Evolutionary conservation across 306 rosid species (phyloP).

Genomic region (Alnus glutinosa): DNA sequence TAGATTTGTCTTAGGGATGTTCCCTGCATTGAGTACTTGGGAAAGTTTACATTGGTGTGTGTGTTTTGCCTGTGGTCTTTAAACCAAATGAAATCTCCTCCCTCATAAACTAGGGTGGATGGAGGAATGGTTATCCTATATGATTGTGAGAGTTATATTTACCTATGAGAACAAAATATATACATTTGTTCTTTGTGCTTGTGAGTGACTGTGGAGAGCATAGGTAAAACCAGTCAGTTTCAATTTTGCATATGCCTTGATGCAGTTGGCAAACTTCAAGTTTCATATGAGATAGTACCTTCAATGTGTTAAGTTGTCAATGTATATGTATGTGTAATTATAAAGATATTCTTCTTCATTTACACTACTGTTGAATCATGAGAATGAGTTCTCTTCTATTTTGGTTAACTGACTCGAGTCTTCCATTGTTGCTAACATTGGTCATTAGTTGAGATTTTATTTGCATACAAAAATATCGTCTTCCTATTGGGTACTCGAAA

Average conservation of each 20-base stretch:
- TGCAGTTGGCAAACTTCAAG: neutral
- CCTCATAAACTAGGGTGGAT: neutral
- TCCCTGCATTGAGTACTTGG: neutral
- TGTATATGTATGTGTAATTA: neutral
- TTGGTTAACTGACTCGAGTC: neutral
- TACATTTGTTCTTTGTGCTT: neutral
- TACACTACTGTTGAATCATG: neutral
- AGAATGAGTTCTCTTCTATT: neutral
- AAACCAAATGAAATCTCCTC: neutral
- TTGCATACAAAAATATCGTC: neutral
- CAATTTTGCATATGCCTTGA: neutral
- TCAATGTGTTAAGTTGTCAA: neutral
- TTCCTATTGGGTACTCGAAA: neutral
- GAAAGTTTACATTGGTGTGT: neutral
- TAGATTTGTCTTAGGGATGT: neutral
- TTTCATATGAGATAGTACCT: neutral
- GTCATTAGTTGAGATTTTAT: neutral
- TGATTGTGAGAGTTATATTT: neutral
- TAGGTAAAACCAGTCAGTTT: neutral
- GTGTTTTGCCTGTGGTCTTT: neutral
- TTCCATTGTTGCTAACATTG: neutral
- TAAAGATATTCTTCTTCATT: neutral
- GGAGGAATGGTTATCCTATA: neutral
- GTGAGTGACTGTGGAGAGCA: neutral
- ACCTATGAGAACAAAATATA: neutral